Evolutionary conservation across 176 grass and related monocot species (phyloP).

Genomic region (Carex pumila): DNA sequence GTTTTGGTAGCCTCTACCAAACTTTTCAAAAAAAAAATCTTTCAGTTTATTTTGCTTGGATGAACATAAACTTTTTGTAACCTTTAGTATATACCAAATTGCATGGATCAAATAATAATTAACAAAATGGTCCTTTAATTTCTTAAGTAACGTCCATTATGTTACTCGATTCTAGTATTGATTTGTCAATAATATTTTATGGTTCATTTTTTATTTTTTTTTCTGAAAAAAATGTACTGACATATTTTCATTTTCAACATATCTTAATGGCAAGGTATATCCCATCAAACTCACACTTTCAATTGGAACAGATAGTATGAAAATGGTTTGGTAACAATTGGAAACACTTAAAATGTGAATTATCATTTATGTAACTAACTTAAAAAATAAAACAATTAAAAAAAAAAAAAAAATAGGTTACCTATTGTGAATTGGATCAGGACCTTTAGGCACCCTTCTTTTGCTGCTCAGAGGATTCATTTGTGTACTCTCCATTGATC

Average conservation of each 20-base stretch:
- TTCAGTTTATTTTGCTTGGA: neutral
- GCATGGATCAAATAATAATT: neutral
- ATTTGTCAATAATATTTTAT: neutral
- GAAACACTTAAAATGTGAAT: neutral
- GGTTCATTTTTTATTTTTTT: neutral
- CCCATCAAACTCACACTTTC: neutral
- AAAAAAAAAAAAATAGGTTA: slow-evolving; percentile 1
- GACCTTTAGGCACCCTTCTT: slow-evolving; percentile 61
- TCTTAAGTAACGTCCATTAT: neutral
- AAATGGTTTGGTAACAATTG: neutral
- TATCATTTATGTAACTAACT: neutral
- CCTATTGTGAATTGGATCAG: slow-evolving; percentile 90
- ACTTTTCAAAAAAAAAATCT: too few species aligned
- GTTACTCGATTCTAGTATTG: neutral
- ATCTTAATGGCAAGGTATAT: too few species aligned
- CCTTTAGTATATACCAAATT: neutral
- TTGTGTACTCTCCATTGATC: neutral
- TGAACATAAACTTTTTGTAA: neutral
- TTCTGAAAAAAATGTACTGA: too few species aligned
- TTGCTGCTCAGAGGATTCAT: slow-evolving; percentile 31
- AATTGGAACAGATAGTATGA: neutral
- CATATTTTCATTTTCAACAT: too few species aligned
- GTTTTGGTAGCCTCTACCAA: too few species aligned
- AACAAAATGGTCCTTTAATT: neutral
- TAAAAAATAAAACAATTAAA: neutral